phyloP scores from a whole-genome alignment of 768 basidiomycete species.

The Kwoniella dendrophila region DNA sequence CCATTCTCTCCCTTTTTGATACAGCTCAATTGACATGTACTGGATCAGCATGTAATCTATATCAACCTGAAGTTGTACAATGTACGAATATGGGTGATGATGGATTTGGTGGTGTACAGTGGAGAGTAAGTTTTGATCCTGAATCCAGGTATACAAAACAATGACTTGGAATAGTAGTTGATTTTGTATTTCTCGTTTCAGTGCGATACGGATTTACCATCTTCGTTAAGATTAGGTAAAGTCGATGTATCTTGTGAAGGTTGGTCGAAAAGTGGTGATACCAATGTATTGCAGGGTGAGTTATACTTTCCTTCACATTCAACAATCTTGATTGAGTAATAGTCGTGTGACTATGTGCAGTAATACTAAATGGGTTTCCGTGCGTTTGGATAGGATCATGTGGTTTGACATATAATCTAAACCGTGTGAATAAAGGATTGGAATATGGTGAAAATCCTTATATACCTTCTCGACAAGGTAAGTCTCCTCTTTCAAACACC shows the following conservation, averaged over 20 bases:
- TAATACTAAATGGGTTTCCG: neutral
- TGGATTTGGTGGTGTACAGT: conserved; percentile 76
- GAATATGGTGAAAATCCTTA: conserved; percentile 34
- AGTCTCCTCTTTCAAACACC: conserved; percentile 1
- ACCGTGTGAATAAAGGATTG: conserved; percentile 61
- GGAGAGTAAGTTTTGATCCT: conserved; percentile 70
- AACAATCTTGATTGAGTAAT: too few species aligned
- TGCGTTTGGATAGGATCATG: conserved; percentile 76
- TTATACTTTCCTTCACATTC: too few species aligned
- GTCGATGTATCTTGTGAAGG: conserved; percentile 90
- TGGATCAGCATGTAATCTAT: conserved; percentile 74
- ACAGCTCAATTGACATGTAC: conserved; percentile 74
- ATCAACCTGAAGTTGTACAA: conserved; percentile 80
- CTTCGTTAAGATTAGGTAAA: conserved; percentile 75
- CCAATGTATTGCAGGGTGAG: conserved; percentile 78
- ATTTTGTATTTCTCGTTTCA: conserved; percentile 50
- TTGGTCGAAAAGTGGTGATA: conserved; percentile 79
- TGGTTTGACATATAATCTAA: conserved; percentile 78
- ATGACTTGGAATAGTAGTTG: neutral
- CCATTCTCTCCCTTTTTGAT: neutral
- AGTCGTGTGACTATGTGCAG: too few species aligned
- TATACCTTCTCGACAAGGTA: conserved; percentile 22
- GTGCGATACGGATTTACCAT: conserved; percentile 90
- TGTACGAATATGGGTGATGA: conserved; percentile 77
- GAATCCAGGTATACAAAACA: neutral